Evolutionary conservation across 2,329 filamentous ascomycete genomes (phyloP), one percentile per base, ranked within the genome.

Genomic region (Elsinoe fawcettii): DNA sequence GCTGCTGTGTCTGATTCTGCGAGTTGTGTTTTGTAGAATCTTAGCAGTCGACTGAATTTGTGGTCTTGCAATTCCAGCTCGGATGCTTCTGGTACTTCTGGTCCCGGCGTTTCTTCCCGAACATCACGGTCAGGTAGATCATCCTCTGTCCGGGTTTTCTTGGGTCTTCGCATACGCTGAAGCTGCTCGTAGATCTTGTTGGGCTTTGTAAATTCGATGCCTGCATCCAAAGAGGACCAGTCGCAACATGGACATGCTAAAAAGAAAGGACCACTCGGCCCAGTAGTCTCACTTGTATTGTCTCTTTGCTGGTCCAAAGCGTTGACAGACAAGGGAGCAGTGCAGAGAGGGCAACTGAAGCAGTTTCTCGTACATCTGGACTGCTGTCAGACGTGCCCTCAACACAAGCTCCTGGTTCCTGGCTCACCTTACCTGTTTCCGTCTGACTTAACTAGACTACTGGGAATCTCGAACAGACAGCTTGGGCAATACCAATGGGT

Each of bases 391-490:
- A 44, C 37, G 41, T 22, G 34, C 43, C 27, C 11, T 5, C 14
- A n/a, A 16, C 20, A 3, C 3, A 14, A 23, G 51, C 18, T 20
- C 18, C 14, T 44, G 20, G 8, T 2, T 5, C 11, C 12, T 44
- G 57, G 62, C 67, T 65, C 64, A 67, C 67, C 64, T 60, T 79
- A 95, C 90, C 90, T 84, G 73, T 96, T 96, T 43, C 91, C 91
- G 67, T 99, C 93, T 65, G 85, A 88, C 73, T 92, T 90, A 46
- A 97, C 83, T 67, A 90, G 90, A 67, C 89, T 95, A 70, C 88
- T 95, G 4, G 92, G 90, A 30, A 96, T 92, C 72, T 99, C 93
- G 67, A 99, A 97, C 58, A 99, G 75, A 70, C 93, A 99, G 69
- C 84, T 92, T 4, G 93, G 93, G 67, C 93, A 99, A 73, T 89